phyloP scores from a whole-genome alignment of 768 basidiomycete genomes.

The Tulasnella sp. region DNA sequence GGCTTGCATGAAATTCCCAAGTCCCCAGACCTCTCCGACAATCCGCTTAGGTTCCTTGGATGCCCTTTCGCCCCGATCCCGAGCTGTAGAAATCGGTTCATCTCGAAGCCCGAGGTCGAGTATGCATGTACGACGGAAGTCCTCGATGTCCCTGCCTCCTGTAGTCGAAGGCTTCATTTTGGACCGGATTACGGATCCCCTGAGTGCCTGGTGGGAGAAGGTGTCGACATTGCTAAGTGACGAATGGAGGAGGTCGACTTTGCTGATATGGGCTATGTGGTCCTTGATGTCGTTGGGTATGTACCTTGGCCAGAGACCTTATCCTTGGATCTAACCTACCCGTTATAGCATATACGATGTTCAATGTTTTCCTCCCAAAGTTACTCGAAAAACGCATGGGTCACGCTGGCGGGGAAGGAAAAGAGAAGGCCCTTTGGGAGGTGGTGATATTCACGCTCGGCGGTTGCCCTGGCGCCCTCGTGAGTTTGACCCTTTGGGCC shows the following conservation, averaged over 20 bases:
- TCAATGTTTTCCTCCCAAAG: conserved; percentile 85
- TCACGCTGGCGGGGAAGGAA: conserved; percentile 18
- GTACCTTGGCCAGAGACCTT: not conserved
- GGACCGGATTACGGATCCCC: conserved; percentile 40
- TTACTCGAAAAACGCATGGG: conserved; percentile 49
- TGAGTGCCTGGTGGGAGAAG: conserved; percentile 57
- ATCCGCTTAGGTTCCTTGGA: too few species aligned
- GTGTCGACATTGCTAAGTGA: conserved; percentile 58
- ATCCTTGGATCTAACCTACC: not conserved
- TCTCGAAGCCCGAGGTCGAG: too few species aligned
- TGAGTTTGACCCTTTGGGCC: conserved; percentile 29
- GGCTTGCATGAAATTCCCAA: too few species aligned
- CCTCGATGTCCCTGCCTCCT: not conserved
- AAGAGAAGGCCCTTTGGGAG: conserved; percentile 60
- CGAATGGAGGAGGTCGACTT: conserved; percentile 63
- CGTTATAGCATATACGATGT: conserved; percentile 67
- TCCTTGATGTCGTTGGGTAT: conserved; percentile 61
- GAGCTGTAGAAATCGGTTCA: too few species aligned
- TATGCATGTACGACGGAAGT: not conserved
- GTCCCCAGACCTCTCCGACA: too few species aligned
- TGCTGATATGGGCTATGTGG: conserved; percentile 74
- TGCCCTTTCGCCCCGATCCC: too few species aligned
- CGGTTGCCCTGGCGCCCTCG: conserved; percentile 73
- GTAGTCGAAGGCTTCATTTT: not conserved
- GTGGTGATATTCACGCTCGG: conserved; percentile 77